Evolutionary conservation across 352 stramenopile genomes (phyloP).

Genomic region (Phytophthora fragariae): DNA sequence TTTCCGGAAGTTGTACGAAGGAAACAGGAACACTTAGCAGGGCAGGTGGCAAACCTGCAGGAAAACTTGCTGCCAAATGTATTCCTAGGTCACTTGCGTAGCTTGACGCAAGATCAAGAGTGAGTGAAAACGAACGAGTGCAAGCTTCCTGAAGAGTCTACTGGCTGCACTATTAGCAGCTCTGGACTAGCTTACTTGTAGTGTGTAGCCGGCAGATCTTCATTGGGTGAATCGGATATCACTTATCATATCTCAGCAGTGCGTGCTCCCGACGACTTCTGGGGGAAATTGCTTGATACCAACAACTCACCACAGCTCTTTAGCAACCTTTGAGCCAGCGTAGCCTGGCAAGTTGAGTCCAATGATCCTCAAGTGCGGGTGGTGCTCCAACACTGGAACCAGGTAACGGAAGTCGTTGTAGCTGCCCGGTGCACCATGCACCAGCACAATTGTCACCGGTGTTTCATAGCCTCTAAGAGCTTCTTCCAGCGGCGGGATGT

Average conservation of each 20-base stretch:
- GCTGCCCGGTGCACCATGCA: slow-evolving; percentile 66
- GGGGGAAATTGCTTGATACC: too few relatives aligned
- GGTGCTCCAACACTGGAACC: slow-evolving; percentile 43
- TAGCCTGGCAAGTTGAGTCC: slow-evolving; percentile 69
- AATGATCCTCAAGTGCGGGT: slow-evolving; percentile 50
- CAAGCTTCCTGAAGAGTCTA: too few relatives aligned
- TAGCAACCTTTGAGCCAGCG: slow-evolving; percentile 34
- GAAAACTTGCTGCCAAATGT: neutral
- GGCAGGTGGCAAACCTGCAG: neutral
- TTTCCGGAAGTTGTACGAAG: neutral
- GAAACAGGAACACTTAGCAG: neutral
- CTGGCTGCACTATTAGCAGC: too few relatives aligned
- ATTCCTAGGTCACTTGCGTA: neutral
- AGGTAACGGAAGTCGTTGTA: slow-evolving; percentile 66
- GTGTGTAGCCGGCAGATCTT: too few relatives aligned
- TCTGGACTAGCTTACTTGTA: too few relatives aligned
- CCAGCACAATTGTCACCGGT: slow-evolving; percentile 49
- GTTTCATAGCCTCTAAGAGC: slow-evolving; percentile 1
- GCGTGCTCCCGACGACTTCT: too few relatives aligned
- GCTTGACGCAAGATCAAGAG: neutral
- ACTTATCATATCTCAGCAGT: too few relatives aligned
- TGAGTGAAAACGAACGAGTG: neutral
- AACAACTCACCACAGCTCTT: neutral
- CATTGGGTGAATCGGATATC: too few relatives aligned
- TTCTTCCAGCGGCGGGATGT: slow-evolving; percentile 23